These are phyloP conservation scores for Daphne laureola DNA, from an alignment of 441 rosid species.

Conservation along the genomic window DNA sequence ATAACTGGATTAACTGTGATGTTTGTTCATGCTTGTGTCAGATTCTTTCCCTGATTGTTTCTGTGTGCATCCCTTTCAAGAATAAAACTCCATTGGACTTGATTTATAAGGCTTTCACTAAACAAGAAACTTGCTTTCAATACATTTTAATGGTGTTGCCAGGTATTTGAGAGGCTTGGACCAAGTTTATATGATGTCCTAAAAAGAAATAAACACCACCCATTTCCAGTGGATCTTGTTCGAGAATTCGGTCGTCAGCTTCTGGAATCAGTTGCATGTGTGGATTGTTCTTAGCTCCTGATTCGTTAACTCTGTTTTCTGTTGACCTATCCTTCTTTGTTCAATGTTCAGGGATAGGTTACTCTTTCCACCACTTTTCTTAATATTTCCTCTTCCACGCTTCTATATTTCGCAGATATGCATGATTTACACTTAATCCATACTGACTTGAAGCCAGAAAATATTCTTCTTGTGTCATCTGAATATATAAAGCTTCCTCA, in stretches of 20 bases:
- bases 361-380: constrained; percentile 6
- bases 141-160: constrained; percentile 71
- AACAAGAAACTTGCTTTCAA: constrained; percentile 54
- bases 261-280: constrained; percentile 98
- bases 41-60: too few relatives aligned
- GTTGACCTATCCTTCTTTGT: constrained; percentile 17
- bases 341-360: constrained; percentile 21
- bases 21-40: too few relatives aligned
- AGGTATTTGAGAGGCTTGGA: constrained; percentile 98
- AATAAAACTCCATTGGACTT: constrained; percentile 19
- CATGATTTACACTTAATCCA: constrained; percentile 76
- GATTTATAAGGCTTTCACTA: constrained; percentile 34
- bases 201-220: constrained; percentile 82
- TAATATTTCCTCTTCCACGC: constrained; percentile 22
- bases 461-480: constrained; percentile 77
- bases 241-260: constrained; percentile 94
- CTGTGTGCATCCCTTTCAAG: too few relatives aligned
- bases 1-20: too few relatives aligned
- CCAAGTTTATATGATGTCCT: constrained; percentile 95
- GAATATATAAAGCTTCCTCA: constrained; percentile 62
- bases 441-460: constrained; percentile 91
- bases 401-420: constrained; percentile 50
- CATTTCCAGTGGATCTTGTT: constrained; percentile 91
- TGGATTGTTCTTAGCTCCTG: constrained; percentile 45
- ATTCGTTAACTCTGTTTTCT: constrained; percentile 15